Evolutionary conservation across 768 basidiomycete genomes (phyloP).

Genomic region (Strobilomyces echinocephalus): DNA sequence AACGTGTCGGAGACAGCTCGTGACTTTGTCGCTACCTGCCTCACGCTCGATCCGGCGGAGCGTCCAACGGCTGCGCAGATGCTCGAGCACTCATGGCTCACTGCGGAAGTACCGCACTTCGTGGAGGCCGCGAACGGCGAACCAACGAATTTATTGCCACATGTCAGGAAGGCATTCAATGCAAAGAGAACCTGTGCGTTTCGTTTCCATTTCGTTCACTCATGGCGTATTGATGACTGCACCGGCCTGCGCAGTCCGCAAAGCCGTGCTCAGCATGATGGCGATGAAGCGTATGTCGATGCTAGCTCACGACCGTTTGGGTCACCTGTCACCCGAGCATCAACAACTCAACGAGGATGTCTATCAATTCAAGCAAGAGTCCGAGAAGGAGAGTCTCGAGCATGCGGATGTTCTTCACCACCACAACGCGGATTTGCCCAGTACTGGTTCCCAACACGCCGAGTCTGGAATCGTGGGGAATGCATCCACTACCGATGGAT

Average conservation of each 20-base stretch:
- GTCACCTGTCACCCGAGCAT: slow-evolving; percentile 37
- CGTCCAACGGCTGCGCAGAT: slow-evolving; percentile 78
- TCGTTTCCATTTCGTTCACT: background rate
- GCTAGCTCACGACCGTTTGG: slow-evolving; percentile 28
- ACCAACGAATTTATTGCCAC: slow-evolving; percentile 77
- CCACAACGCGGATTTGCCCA: slow-evolving; percentile 30
- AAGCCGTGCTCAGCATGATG: slow-evolving; percentile 81
- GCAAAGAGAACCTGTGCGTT: slow-evolving; percentile 78
- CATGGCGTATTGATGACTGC: background rate
- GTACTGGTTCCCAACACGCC: background rate
- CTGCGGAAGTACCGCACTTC: slow-evolving; percentile 62
- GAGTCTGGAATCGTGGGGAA: background rate
- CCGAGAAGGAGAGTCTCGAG: slow-evolving; percentile 48
- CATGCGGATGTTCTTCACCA: slow-evolving; percentile 47
- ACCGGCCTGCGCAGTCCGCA: slow-evolving; percentile 58
- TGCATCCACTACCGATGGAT: background rate
- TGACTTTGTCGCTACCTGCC: slow-evolving; percentile 74
- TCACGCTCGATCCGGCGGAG: slow-evolving; percentile 75
- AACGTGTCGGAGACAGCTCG: slow-evolving; percentile 81
- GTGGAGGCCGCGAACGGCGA: slow-evolving; percentile 53
- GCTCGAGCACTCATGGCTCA: slow-evolving; percentile 67
- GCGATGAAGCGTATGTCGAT: slow-evolving; percentile 78
- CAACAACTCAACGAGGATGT: slow-evolving; percentile 56
- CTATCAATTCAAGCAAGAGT: slow-evolving; percentile 73
- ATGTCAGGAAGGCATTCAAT: slow-evolving; percentile 86